A percentile compares a stretch with the other conserved stretches of the same genome.
Conservation (phyloP, 768 basidiomycete genomes). For the Agaricus blazei region DNA sequence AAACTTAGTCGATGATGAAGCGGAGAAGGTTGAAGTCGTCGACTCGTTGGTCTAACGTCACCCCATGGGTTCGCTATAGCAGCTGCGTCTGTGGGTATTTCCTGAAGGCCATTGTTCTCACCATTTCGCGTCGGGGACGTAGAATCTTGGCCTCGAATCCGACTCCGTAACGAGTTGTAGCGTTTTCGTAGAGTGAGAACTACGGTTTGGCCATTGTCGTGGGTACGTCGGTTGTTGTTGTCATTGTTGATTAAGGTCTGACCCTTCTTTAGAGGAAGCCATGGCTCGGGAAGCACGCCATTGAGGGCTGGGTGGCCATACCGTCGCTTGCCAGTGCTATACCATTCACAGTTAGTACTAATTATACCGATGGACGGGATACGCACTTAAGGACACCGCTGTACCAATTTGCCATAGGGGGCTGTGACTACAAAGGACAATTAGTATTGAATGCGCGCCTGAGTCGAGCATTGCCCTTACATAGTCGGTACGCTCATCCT, state of each 20-base stretch:
- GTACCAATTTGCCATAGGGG: constrained; percentile 96
- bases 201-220: constrained; percentile 54
- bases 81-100: constrained; percentile 17
- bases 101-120: background rate
- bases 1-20: constrained; percentile 70
- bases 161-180: constrained; percentile 36
- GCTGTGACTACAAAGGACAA: constrained; percentile 64
- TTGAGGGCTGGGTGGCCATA: constrained; percentile 95
- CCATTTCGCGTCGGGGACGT: background rate
- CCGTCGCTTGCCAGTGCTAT: constrained; percentile 86
- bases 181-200: constrained; percentile 79
- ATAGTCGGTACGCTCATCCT: constrained; percentile 90
- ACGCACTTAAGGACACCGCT: constrained; percentile 83
- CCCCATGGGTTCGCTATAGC: constrained; percentile 54
- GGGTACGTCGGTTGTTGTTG: constrained; percentile 30
- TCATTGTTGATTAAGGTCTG: constrained; percentile 66
- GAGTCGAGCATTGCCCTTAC: constrained; percentile 31
- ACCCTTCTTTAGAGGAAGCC: constrained; percentile 87
- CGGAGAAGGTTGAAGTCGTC: constrained; percentile 11
- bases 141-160: constrained; percentile 6
- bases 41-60: constrained; percentile 31
- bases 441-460: background rate
- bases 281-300: constrained; percentile 90
- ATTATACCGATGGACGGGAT: background rate
- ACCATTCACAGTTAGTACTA: constrained; percentile 2